Percentiles rank a stretch among this genome's conserved stretches.
These are phyloP conservation scores for Euclidium syriacum DNA, from an alignment of 345 rosid species.

Conservation along the genomic window DNA sequence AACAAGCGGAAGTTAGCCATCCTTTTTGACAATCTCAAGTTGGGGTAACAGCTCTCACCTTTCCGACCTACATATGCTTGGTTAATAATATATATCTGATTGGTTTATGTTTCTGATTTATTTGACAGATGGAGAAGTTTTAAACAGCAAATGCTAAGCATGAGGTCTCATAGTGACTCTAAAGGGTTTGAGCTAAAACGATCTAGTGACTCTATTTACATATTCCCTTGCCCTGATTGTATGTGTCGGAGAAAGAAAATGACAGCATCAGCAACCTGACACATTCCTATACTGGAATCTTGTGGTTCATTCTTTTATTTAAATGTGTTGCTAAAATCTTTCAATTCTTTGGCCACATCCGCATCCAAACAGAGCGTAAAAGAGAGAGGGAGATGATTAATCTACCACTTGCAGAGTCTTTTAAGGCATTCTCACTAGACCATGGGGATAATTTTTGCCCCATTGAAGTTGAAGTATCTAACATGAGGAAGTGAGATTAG, in stretches of 20 bases:
- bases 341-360: slow-evolving; percentile 22
- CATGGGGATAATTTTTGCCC: neutral
- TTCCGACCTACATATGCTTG: neutral
- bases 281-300: slow-evolving; percentile 3
- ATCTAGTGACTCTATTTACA: slow-evolving; percentile 74
- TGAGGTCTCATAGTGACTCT: slow-evolving; percentile 85
- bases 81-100: neutral
- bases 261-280: slow-evolving; percentile 27
- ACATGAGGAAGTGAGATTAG: slow-evolving; percentile 7
- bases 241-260: slow-evolving; percentile 76
- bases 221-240: slow-evolving; percentile 95
- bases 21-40: slow-evolving; percentile 79
- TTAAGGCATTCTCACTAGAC: neutral
- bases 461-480: slow-evolving; percentile 21
- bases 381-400: neutral
- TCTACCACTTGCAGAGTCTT: neutral
- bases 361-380: neutral
- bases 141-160: slow-evolving; percentile 75
- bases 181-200: slow-evolving; percentile 89
- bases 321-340: slow-evolving; percentile 22
- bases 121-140: slow-evolving; percentile 87
- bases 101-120: neutral
- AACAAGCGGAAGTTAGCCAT: slow-evolving; percentile 90
- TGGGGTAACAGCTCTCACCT: slow-evolving; percentile 47
- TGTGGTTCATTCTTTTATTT: slow-evolving; percentile 11